A percentile compares a stretch with the other conserved stretches of the same genome.
Conservation (phyloP, 495 filamentous ascomycete species). For the Xylaria palmicola region DNA sequence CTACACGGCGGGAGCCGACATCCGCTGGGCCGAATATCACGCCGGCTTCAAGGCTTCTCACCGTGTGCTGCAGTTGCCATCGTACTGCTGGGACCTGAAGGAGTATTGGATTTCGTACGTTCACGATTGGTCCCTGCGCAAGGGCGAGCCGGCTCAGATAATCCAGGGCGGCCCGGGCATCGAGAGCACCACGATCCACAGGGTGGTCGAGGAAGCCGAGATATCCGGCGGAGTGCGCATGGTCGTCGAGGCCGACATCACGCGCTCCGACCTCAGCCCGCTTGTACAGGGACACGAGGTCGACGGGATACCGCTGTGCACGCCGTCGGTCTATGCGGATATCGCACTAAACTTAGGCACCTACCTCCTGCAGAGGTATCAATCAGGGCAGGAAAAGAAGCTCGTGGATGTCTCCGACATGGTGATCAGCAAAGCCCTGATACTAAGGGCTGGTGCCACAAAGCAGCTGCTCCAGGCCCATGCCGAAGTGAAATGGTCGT, state of each 20-base stretch:
- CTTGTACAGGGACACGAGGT: slow-evolving; percentile 59
- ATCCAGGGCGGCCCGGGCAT: slow-evolving; percentile 20
- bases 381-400: slow-evolving; percentile 18
- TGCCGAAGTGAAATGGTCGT: not conserved
- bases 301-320: slow-evolving; percentile 53
- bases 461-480: not conserved
- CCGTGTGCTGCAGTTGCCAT: slow-evolving; percentile 55
- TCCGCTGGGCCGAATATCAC: slow-evolving; percentile 67
- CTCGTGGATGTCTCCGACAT: not conserved
- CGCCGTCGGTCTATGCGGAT: slow-evolving; percentile 62
- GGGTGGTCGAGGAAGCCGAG: not conserved
- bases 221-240: slow-evolving; percentile 23
- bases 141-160: slow-evolving; percentile 56
- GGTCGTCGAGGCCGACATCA: slow-evolving; percentile 51
- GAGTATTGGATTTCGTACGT: slow-evolving; percentile 69
- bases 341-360: slow-evolving; percentile 58
- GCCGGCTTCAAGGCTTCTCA: slow-evolving; percentile 53
- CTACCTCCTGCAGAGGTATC: slow-evolving; percentile 46
- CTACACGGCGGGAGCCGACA: slow-evolving; percentile 51
- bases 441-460: not conserved
- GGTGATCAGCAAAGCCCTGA: not conserved
- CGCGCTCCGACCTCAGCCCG: slow-evolving; percentile 45
- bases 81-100: slow-evolving; percentile 66
- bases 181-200: not conserved
- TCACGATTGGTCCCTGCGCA: slow-evolving; percentile 57